phyloP scores from a whole-genome alignment of 768 basidiomycete genomes.

The Suillus subaureus region DNA sequence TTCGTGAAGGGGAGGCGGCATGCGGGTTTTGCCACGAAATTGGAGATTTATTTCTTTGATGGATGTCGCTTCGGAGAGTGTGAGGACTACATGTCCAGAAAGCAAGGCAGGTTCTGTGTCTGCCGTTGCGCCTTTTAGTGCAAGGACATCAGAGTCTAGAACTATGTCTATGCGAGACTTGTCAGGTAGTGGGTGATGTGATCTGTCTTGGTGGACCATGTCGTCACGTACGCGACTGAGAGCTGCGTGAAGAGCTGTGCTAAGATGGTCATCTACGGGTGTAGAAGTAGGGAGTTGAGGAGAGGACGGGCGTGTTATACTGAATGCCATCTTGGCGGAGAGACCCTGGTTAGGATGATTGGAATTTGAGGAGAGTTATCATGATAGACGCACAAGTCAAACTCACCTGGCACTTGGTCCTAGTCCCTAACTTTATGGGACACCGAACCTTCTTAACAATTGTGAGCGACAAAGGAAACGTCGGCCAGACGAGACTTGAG shows the following conservation, averaged over 20 bases:
- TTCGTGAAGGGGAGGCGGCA: conserved; percentile 61
- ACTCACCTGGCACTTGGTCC: not conserved
- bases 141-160: conserved; percentile 69
- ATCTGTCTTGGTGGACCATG: conserved; percentile 25
- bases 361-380: conserved; percentile 9
- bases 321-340: conserved; percentile 34
- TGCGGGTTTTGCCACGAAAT: conserved; percentile 79
- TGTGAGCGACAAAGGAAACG: not conserved
- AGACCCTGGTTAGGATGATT: conserved; percentile 5
- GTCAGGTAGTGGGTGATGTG: conserved; percentile 47
- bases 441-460: not conserved
- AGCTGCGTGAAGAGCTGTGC: conserved; percentile 42
- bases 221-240: conserved; percentile 31
- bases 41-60: conserved; percentile 84
- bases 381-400: not conserved
- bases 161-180: conserved; percentile 71
- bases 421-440: not conserved
- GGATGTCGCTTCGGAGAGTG: conserved; percentile 79
- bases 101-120: conserved; percentile 84
- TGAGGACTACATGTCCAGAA: conserved; percentile 78
- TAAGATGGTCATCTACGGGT: conserved; percentile 35
- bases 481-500: not conserved
- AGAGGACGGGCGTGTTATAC: conserved; percentile 36
- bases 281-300: conserved; percentile 18
- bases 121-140: conserved; percentile 76